Evolutionary conservation across 176 grass and related monocot genomes (phyloP), one percentile per base, ranked within the genome.

Genomic region (Eragrostis nindensis): DNA sequence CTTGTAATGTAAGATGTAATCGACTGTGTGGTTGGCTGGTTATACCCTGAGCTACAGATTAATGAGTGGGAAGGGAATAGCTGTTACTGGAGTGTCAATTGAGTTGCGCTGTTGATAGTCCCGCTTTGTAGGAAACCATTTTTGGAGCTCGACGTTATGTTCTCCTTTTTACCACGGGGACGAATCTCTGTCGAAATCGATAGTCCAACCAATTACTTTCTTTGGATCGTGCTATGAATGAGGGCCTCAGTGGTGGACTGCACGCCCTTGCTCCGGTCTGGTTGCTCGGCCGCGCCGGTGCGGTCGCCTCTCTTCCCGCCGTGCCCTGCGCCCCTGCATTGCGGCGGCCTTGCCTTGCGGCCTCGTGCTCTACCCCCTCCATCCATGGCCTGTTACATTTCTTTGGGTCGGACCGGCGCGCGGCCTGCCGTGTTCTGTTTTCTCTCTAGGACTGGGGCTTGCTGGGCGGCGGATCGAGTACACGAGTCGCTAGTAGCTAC

Each of bases 1-100:
- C 68, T 54, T 89, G 76, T 84, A 86, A 90, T 90, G 79, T 86
- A 90, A 86, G 78, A 79, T 87, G 82, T 74, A 78, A 63, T 66
- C 52, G 45, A 80, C 62, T 63, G 29, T 78, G n/a, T 60, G 64
- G 49, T 77, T 79, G 36, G 49, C 56, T 85, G 70, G 78, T n/a
- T 82, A 83, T 42, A 74, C n/a, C 73, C 36, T 27, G 44, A 63
- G 71, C 78, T 74, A 84, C 67, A 39, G 25, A 66, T 61, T 85
- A 55, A 75, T 63, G 30, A 71, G 24, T 89, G 59, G 57, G 45
- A 32, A 52, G 63, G 46, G 57, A 60, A 77, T 63, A 85, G 80
- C 22, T 73, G 54, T 76, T 82, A 36, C 22, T 72, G 44, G 36
- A 61, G 13, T 50, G 61, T 13, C 18, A 76, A 75, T 45, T 68